Conservation (phyloP, 192 early-diverging fungal species). For the Martensiomyces pterosporus region DNA sequence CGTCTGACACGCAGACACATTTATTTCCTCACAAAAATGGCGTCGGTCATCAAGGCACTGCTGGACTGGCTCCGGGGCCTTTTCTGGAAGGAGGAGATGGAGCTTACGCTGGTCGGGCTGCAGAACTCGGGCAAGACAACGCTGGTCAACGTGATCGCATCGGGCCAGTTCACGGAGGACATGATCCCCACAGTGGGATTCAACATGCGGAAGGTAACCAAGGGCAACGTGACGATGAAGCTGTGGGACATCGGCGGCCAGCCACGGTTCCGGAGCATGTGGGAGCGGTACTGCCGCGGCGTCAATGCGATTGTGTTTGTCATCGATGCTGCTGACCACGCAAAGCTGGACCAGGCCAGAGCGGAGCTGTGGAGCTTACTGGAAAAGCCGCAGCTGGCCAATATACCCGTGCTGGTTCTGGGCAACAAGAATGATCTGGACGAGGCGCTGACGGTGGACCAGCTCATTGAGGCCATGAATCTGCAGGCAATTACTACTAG, state of each 20-base stretch:
- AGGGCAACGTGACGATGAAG: conserved; percentile 96
- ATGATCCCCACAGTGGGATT: conserved; percentile 98
- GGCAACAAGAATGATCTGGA: conserved; percentile 98
- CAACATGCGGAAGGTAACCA: conserved; percentile 95
- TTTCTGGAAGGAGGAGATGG: conserved; percentile 88
- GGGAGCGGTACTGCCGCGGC: conserved; percentile 82
- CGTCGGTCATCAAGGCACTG: conserved; percentile 46
- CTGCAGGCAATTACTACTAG: conserved; percentile 84
- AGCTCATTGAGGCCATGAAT: conserved; percentile 87
- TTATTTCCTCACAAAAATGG: too few species aligned
- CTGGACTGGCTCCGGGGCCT: conserved; percentile 70
- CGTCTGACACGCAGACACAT: too few species aligned
- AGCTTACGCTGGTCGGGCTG: conserved; percentile 81
- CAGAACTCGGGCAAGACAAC: conserved; percentile 88
- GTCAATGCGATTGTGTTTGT: conserved; percentile 99
- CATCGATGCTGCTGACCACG: conserved; percentile 92
- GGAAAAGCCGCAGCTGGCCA: conserved; percentile 88
- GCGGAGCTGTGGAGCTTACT: conserved; percentile 88
- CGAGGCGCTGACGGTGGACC: conserved; percentile 79
- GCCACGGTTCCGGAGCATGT: conserved; percentile 96
- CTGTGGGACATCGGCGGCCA: conserved; percentile 99
- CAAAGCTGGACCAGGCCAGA: conserved; percentile 85
- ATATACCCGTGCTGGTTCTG: conserved; percentile 95
- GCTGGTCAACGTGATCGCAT: conserved; percentile 81
- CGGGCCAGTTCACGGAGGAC: conserved; percentile 78